Evolutionary conservation across 768 basidiomycete genomes (phyloP), one percentile per base, ranked within the genome.

Genomic region (Tylopilus felleus): DNA sequence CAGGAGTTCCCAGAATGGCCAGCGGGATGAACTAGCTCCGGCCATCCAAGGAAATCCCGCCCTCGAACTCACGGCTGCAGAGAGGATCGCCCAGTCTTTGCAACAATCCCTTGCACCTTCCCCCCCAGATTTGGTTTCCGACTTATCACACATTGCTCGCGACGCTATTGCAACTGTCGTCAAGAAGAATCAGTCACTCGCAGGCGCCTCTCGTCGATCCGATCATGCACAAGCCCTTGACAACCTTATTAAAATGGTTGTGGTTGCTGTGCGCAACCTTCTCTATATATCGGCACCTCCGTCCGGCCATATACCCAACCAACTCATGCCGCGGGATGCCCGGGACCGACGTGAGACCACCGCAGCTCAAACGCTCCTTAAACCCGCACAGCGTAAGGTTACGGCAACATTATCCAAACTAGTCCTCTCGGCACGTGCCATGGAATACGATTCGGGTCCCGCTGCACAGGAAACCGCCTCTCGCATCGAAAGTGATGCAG

Each of bases 361-460:
- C 12, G 68, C 78, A 14, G 72, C 80, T 1, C 79, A 82, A 59
- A 76, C 84, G 3, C 74, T 86, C 8, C 75, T 93, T 40, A 93
- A 92, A 69, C 86, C 87, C 8, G 83, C 84, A 0, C 91, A 92
- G 53, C 79, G 90, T 48, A 91, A 90, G 62, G 87, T 96, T 29
- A 91, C 92, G 2, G 90, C 92, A 8, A 93, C 92, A 0, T 75
- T 96, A 9, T 94, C 91, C 19, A 88, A 94, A 66, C 77, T 98
- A 27, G 90, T 96, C 28, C 81, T 97, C 3, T 91, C 89, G 8
- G 85, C 91, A n/a, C 86, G 96, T 46, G 93, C 94, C 0, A 86
- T 91, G 72, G 84, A 88, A 62, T 90, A 89, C 56, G 86, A 91
- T 62, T 85, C 87, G 0, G 85, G 83, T 16, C 78, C 81, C 2